A percentile compares a stretch with the other conserved stretches of the same genome.
These are phyloP conservation scores for Salix arbutifolia DNA, from an alignment of 345 rosid species.

Conservation along the genomic window DNA sequence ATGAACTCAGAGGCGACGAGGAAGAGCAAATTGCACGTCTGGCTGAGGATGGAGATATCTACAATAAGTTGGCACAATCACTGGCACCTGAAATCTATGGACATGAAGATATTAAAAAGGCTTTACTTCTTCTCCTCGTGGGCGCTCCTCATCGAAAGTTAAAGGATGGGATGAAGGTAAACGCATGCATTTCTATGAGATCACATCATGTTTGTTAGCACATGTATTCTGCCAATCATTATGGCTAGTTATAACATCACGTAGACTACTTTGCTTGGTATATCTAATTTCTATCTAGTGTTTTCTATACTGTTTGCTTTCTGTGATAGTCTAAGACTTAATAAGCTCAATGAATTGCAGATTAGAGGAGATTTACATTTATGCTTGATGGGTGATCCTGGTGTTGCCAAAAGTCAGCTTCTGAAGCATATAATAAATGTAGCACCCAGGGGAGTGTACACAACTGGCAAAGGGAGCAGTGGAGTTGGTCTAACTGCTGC, in stretches of 20 bases:
- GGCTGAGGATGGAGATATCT: slow-evolving; percentile 97
- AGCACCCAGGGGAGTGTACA: slow-evolving; percentile 92
- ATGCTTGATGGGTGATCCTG: slow-evolving; percentile 99
- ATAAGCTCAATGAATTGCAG: slow-evolving; percentile 37
- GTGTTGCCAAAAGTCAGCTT: slow-evolving; percentile 99
- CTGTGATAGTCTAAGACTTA: background rate
- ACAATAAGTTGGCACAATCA: slow-evolving; percentile 81
- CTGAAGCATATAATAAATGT: slow-evolving; percentile 95
- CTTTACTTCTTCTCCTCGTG: slow-evolving; percentile 89
- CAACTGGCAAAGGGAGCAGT: slow-evolving; percentile 97
- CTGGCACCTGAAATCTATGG: slow-evolving; percentile 98
- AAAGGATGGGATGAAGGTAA: slow-evolving; percentile 98
- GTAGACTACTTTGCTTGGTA: background rate
- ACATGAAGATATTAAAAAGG: slow-evolving; percentile 95
- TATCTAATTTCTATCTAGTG: background rate
- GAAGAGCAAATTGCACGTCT: slow-evolving; percentile 79
- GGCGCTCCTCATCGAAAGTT: slow-evolving; percentile 95
- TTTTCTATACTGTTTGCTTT: background rate
- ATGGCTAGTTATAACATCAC: background rate
- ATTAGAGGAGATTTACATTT: slow-evolving; percentile 95
- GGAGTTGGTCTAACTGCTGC: slow-evolving; percentile 99
- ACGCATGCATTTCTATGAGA: background rate
- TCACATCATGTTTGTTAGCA: background rate
- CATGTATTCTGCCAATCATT: background rate
- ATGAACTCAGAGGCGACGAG: slow-evolving; percentile 78